Conservation (phyloP, 73 alveolate genomes). For the Stentor coeruleus region DNA sequence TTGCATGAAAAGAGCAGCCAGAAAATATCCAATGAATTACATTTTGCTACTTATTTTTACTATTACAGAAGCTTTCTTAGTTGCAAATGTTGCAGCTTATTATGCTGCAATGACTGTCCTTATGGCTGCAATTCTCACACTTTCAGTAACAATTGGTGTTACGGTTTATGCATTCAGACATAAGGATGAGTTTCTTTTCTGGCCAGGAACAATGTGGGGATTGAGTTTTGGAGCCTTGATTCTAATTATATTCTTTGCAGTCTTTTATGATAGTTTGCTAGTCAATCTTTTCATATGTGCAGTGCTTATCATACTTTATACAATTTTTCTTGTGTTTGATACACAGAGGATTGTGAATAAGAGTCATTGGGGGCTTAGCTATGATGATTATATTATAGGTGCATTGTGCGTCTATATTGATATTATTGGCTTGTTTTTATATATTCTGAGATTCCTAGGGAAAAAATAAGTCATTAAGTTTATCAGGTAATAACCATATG, state of each 20-base stretch:
- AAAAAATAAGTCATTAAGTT: too few relatives aligned
- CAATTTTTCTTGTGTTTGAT: constrained; percentile 51
- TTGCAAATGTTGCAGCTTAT: constrained; percentile 43
- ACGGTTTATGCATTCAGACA: constrained; percentile 44
- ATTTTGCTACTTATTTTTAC: constrained; percentile 45
- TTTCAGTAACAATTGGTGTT: constrained; percentile 30
- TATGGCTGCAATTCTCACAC: constrained; percentile 40
- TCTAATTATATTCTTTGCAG: neutral
- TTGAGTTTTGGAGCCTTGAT: constrained; percentile 34
- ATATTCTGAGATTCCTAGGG: constrained; percentile 30
- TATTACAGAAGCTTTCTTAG: constrained; percentile 46
- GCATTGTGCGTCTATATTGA: constrained; percentile 44
- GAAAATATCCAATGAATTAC: constrained; percentile 53
- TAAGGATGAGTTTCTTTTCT: constrained; percentile 33
- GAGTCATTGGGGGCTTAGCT: constrained; percentile 30
- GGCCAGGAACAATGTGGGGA: constrained; percentile 37
- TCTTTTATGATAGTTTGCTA: neutral
- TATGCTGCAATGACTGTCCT: constrained; percentile 29
- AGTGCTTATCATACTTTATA: constrained; percentile 43
- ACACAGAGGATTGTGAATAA: constrained; percentile 44
- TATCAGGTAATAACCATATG: too few relatives aligned
- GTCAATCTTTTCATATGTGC: constrained; percentile 34
- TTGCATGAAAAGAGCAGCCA: constrained; percentile 41
- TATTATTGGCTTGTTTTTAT: constrained; percentile 38
- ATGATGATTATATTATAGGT: constrained; percentile 49